These are phyloP conservation scores for Leccinum imitatum DNA, from an alignment of 768 basidiomycete genomes.

Conservation along the genomic window DNA sequence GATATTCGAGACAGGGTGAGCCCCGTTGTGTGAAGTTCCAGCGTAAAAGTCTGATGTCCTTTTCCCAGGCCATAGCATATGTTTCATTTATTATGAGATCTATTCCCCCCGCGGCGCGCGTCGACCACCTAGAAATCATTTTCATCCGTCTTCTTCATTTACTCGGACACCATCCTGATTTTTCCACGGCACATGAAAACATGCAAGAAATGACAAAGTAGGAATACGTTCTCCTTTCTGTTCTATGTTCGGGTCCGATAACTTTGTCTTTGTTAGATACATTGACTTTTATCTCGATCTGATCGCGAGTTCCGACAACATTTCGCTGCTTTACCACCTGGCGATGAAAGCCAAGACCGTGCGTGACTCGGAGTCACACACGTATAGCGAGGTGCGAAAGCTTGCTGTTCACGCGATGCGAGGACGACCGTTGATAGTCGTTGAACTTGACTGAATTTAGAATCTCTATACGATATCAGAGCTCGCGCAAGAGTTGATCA, in stretches of 20 bases:
- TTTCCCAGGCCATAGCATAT: background rate
- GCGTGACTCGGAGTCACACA: slow-evolving; percentile 68
- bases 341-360: slow-evolving; percentile 85
- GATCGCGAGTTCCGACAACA: slow-evolving; percentile 75
- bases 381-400: slow-evolving; percentile 62
- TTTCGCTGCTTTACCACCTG: slow-evolving; percentile 80
- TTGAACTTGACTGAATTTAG: slow-evolving; percentile 38
- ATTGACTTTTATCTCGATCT: slow-evolving; percentile 84
- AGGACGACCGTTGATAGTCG: background rate
- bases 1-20: slow-evolving; percentile 72
- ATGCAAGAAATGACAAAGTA: slow-evolving; percentile 81
- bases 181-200: slow-evolving; percentile 62
- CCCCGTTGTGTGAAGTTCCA: background rate
- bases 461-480: slow-evolving; percentile 88
- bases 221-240: slow-evolving; percentile 21
- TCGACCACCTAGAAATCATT: slow-evolving; percentile 75
- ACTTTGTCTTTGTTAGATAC: slow-evolving; percentile 52
- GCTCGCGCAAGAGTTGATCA: slow-evolving; percentile 85
- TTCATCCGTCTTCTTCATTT: slow-evolving; percentile 86
- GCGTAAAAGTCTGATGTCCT: slow-evolving; percentile 3
- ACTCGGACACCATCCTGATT: slow-evolving; percentile 95
- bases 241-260: background rate
- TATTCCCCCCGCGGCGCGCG: slow-evolving; percentile 33
- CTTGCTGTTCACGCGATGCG: background rate
- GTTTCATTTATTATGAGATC: too few relatives aligned